Conservation (phyloP, 2,329 filamentous ascomycete genomes). For the Neopestalotiopsis clavispora region DNA sequence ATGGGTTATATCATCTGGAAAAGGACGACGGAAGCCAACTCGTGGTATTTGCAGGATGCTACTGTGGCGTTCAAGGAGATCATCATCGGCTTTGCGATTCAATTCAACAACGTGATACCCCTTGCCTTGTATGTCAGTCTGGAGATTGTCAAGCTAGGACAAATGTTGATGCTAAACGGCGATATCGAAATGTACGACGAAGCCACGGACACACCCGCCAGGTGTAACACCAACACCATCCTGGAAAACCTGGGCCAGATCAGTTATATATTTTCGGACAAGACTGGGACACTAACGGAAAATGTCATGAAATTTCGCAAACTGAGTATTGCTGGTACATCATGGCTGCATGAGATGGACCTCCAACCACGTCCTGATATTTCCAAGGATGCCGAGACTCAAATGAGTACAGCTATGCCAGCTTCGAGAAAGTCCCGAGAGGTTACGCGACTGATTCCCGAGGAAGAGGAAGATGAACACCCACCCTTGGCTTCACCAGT, state of each 20-base stretch:
- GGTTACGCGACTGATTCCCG: slow-evolving; percentile 17
- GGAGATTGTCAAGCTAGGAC: slow-evolving; percentile 82
- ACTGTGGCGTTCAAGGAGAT: slow-evolving; percentile 80
- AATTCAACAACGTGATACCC: slow-evolving; percentile 96
- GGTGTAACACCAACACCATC: slow-evolving; percentile 92
- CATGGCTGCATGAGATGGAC: slow-evolving; percentile 85
- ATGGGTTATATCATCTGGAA: slow-evolving; percentile 84
- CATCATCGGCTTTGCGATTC: slow-evolving; percentile 89
- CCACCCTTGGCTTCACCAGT: slow-evolving; percentile 24
- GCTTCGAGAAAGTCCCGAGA: slow-evolving; percentile 17
- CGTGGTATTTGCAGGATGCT: slow-evolving; percentile 78
- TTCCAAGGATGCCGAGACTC: background rate
- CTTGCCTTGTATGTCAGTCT: slow-evolving; percentile 90
- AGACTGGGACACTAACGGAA: slow-evolving; percentile 92
- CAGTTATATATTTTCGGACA: slow-evolving; percentile 89
- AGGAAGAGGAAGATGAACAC: slow-evolving; percentile 19
- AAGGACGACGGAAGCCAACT: slow-evolving; percentile 64
- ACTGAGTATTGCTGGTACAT: slow-evolving; percentile 85
- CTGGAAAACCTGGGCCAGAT: slow-evolving; percentile 93
- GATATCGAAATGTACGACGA: slow-evolving; percentile 93
- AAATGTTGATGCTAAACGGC: slow-evolving; percentile 77
- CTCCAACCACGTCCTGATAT: slow-evolving; percentile 40
- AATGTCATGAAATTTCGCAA: slow-evolving; percentile 97
- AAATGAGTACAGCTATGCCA: background rate
- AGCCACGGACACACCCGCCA: slow-evolving; percentile 81